Base-by-base conservation (phyloP, 352 stramenopile genomes). In the Phytophthora ohioensis region DNA sequence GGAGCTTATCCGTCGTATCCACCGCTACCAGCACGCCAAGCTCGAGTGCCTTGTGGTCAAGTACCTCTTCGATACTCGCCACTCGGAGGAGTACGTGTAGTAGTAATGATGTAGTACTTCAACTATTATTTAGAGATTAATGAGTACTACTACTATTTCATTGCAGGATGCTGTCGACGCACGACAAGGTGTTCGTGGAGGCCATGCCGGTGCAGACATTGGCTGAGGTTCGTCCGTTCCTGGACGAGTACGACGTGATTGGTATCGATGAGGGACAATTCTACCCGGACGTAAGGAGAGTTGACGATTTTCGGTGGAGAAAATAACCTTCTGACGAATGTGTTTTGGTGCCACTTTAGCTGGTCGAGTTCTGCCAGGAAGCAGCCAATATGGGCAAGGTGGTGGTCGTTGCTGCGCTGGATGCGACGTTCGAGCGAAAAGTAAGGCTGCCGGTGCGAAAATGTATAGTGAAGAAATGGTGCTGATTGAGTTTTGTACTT, bases 211-310 rank as follows among this genome's bases (percentile, higher is more conserved):
- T 93, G 59, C 79, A 87, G 51, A 76, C 71, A 2, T 57, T 92
- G 8, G 71, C 70, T 2, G 82, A 93, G 62, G 80, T 91, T 57
- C 80, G 81, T 27, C 63, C 81, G 32, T 76, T 77, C 41, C 76
- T 92, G 52, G 59, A 85, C 36, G 78, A 90, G n/a, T 90, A 80
- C 60, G 87, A 96, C 60, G 89, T 96, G 36, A 94, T 96, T 56
- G 87, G 85, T 49, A 93, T 96, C 55, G 89, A 96, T 55, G 89
- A 96, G 71, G 89, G 86, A 54, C 89, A 96, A 71, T 96, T 96
- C 72, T 95, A 94, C 69, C 79, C 84, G 4, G 89, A 96, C 34
- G 84, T 92, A 76, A 38, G 64, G 5, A 17, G 47, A 30, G 2
- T 56, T 60, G 39, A 7, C 46, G 17, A 1, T 15, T 60, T 69